Conservation (phyloP, 441 rosid genomes). For the Breynia disticha region DNA sequence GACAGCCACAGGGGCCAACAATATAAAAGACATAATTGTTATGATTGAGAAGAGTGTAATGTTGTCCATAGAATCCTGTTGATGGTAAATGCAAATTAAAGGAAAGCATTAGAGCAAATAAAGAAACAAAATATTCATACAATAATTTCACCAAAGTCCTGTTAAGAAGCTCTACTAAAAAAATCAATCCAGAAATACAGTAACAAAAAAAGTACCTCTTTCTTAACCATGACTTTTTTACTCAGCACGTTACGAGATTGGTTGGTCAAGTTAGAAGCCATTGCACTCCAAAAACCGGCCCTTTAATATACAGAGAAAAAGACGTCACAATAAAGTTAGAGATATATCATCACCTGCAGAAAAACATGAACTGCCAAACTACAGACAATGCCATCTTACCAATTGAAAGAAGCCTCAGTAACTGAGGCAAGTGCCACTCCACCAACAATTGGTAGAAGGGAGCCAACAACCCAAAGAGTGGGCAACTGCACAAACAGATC, state of each 20-base stretch:
- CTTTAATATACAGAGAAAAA: constrained; percentile 22
- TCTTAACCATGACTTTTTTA: constrained; percentile 89
- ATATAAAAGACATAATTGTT: constrained; percentile 77
- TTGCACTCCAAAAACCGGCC: constrained; percentile 98
- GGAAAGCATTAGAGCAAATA: neutral
- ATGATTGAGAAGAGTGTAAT: constrained; percentile 90
- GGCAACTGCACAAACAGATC: constrained; percentile 47
- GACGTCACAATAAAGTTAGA: neutral
- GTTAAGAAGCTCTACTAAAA: too few relatives aligned
- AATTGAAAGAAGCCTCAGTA: constrained; percentile 88
- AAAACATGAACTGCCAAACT: neutral
- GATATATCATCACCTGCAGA: neutral
- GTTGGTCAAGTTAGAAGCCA: constrained; percentile 97
- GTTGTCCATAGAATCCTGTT: constrained; percentile 91
- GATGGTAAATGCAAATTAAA: constrained; percentile 12
- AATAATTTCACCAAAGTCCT: neutral
- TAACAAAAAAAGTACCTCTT: constrained; percentile 48
- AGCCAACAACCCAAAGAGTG: constrained; percentile 72
- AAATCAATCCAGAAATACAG: constrained; percentile 6
- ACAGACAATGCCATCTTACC: constrained; percentile 33
- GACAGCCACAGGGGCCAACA: constrained; percentile 71
- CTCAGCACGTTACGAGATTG: constrained; percentile 98
- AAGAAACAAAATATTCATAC: neutral
- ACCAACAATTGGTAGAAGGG: constrained; percentile 87
- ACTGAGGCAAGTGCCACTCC: constrained; percentile 95